Conservation (phyloP, 257 asterid species). For the Capsicum baccatum region DNA sequence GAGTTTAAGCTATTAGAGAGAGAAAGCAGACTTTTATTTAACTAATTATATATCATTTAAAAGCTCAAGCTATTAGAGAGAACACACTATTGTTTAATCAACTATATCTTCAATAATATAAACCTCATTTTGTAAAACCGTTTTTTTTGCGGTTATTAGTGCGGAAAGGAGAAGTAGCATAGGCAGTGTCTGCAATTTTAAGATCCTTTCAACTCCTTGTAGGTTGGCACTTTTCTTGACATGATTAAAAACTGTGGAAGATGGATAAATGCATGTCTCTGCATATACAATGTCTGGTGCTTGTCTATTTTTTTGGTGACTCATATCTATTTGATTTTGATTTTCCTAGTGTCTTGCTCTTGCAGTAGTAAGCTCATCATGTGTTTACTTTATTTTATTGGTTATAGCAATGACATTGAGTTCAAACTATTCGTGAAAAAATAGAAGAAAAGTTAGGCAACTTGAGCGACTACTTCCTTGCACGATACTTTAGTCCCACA, state of each 20-base stretch:
- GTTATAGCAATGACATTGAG: background rate
- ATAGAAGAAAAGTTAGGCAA: background rate
- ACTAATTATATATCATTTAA: background rate
- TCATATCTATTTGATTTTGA: background rate
- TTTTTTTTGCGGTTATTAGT: background rate
- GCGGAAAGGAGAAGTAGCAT: background rate
- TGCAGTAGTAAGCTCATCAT: background rate
- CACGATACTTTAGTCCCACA: background rate
- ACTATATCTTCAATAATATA: background rate
- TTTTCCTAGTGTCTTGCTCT: background rate
- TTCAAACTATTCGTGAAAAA: background rate
- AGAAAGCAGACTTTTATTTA: background rate
- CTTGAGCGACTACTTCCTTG: background rate
- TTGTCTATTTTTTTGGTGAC: conserved; percentile 10
- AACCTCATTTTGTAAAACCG: background rate
- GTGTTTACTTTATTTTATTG: background rate
- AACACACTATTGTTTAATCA: background rate
- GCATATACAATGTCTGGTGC: background rate
- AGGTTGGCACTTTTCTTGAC: conserved; percentile 8
- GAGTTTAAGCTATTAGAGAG: conserved; percentile 3
- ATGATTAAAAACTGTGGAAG: background rate
- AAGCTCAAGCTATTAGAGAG: background rate
- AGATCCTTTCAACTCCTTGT: conserved; percentile 11
- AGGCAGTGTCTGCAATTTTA: background rate
- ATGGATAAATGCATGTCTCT: background rate